Evolutionary conservation across 768 basidiomycete species (phyloP).

Genomic region (Auricularia cornea): DNA sequence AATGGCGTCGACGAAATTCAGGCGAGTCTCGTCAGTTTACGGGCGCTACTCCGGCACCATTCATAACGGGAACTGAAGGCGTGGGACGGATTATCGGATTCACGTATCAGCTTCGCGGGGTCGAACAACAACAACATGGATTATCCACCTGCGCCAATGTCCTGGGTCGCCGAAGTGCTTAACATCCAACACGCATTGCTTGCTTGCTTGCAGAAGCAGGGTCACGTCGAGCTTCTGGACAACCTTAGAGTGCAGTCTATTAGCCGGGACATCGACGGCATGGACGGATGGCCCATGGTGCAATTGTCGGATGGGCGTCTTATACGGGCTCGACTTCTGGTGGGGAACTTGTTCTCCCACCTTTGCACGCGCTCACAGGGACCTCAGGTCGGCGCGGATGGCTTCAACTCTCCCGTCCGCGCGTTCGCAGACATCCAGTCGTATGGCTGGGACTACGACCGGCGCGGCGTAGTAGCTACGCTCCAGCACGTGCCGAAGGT

Average conservation of each 20-base stretch:
- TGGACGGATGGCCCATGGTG: slow-evolving; percentile 69
- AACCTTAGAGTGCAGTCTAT: slow-evolving; percentile 70
- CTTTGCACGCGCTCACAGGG: not conserved
- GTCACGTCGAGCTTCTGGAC: slow-evolving; percentile 55
- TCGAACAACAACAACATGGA: slow-evolving; percentile 38
- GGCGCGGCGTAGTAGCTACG: slow-evolving; percentile 85
- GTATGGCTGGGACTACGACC: slow-evolving; percentile 87
- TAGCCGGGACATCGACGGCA: slow-evolving; percentile 34
- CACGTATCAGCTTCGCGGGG: slow-evolving; percentile 61
- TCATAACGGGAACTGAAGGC: slow-evolving; percentile 39
- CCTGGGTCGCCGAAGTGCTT: slow-evolving; percentile 82
- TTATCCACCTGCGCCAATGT: slow-evolving; percentile 43
- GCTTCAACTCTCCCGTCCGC: slow-evolving; percentile 89
- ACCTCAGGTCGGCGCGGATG: slow-evolving; percentile 84
- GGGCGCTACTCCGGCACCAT: too few species aligned
- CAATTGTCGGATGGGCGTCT: slow-evolving; percentile 58
- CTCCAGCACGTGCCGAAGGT: slow-evolving; percentile 60
- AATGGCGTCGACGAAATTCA: slow-evolving; percentile 78
- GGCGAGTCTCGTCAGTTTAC: slow-evolving; percentile 31
- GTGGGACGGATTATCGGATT: slow-evolving; percentile 86
- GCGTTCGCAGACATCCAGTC: slow-evolving; percentile 76
- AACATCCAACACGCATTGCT: slow-evolving; percentile 87
- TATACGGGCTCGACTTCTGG: slow-evolving; percentile 67
- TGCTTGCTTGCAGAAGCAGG: slow-evolving; percentile 37
- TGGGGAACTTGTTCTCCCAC: slow-evolving; percentile 27